Evolutionary conservation across 805 yeast genomes (phyloP), one percentile per base, ranked within the genome.

Genomic region (Maudiozyma saulgeensis): DNA sequence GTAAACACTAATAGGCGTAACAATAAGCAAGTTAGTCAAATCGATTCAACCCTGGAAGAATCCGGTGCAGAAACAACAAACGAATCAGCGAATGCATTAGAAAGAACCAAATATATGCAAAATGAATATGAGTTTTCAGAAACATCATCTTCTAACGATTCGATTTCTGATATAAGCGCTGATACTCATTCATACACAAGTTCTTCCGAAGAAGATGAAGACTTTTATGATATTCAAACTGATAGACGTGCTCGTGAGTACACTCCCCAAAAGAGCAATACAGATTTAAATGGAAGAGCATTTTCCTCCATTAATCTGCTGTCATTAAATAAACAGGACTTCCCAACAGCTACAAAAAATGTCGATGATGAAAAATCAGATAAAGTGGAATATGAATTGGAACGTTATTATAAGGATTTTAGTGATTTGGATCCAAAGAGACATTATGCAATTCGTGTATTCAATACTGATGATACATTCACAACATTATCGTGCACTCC

Each of bases 391-490:
- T 64, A 63, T 51, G 67, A 68, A 41, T 60, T 67, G 47, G 71
- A 67, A 43, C 63, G 62, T 3, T 71, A 66, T 47, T 69, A 67
- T 38, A 65, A 63, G 42, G 67, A 69, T 41, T 65, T 64, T 23
- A 63, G 64, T 41, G 68, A 64, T 39, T 55, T 66, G 37, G 61
- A 66, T 51, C 57, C 61, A 37, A 59, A 58, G 9, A 59, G 61
- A 38, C 64, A 60, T 44, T 69, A 68, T 43, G 68, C 65, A 3
- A 71, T 91, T 21, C 80, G 96, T 52, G 82, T 91, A 1, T 89
- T 85, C 69, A 80, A 84, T 51, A 95, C 87, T 50, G 90, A 88
- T 57, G 84, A 89, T 11, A 87, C 88, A 55, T 84, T 93, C 15
- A 73, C 82, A 0, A 87, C 96, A 1, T 69, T 91, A 19, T 80